Conservation (phyloP, 768 basidiomycete genomes). For the Thelephora ganbajun region DNA sequence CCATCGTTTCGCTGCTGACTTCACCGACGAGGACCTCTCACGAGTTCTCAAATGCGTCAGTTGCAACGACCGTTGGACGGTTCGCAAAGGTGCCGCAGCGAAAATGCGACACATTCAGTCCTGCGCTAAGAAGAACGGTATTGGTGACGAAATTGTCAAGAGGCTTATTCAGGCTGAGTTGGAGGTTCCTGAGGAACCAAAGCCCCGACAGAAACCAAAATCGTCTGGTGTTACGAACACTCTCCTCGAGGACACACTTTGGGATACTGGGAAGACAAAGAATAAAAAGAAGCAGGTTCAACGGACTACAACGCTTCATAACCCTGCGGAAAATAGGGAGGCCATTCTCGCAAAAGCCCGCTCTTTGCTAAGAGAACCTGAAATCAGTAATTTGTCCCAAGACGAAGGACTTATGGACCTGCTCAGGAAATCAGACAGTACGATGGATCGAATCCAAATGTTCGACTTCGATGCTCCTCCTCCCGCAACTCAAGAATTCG, state of each 20-base stretch:
- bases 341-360: constrained; percentile 25
- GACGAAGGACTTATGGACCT: constrained; percentile 5
- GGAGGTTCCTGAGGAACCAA: constrained; percentile 7
- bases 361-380: constrained; percentile 16
- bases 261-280: constrained; percentile 31
- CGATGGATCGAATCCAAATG: not conserved
- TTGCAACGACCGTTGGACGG: constrained; percentile 57
- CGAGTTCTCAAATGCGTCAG: constrained; percentile 44
- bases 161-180: constrained; percentile 38
- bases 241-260: constrained; percentile 39
- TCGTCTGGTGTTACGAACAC: constrained; percentile 22
- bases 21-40: constrained; percentile 32
- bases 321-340: constrained; percentile 31
- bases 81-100: constrained; percentile 44
- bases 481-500: constrained; percentile 13
- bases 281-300: constrained; percentile 23
- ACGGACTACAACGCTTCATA: constrained; percentile 29
- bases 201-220: constrained; percentile 10
- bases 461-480: constrained; percentile 1
- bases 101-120: constrained; percentile 55
- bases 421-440: not conserved
- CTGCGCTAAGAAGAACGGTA: constrained; percentile 49
- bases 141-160: constrained; percentile 40
- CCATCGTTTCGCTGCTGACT: constrained; percentile 15
- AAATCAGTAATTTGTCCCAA: constrained; percentile 5